Evolutionary conservation across 2,329 filamentous ascomycete species (phyloP), one percentile per base, ranked within the genome.

Genomic region (Botrytis squamosa): DNA sequence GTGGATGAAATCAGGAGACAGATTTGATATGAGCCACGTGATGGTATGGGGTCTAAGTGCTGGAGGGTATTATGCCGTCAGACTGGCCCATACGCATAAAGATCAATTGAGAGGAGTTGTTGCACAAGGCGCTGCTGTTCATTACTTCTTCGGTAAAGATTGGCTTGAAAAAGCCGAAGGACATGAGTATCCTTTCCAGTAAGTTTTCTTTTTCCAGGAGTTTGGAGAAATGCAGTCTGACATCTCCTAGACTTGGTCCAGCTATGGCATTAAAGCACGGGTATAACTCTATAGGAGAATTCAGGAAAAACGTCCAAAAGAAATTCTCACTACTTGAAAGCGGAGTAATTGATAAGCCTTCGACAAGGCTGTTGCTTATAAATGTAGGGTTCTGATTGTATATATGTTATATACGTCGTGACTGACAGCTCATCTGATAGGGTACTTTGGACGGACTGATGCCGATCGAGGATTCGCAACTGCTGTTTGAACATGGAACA

Each of bases 41-140:
- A 81, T 90, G 75, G 87, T 86, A 65, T 92, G 90, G 90, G 91
- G 90, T 0, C 82, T 92, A 49, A 90, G 88, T 76, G 85, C 87
- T 0, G 91, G 91, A 44, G 90, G 90, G 0, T 92, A 92, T 84
- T 91, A 92, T 81, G 90, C 90, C 33, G 84, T 90, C 55, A 86
- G 90, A 29, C 85, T 89, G n/a, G 90, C 90, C 63, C 89, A 92
- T 80, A 92, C 90, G n/a, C 91, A 92, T 80, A 82, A 83, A 29
- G 80, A 84, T 0, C 81, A 82, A 16, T 81, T 93, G 33, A 81
- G 82, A 0, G 91, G 90, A 0, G 82, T 82, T 36, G 84, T 92
- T 33, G 90, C 89, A 2, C 89, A 92, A 81, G 90, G 90, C 0
- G 89, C 89, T 0, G 89, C 89, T 0, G 85, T 85, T 20, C 90